A percentile compares a stretch with the other conserved stretches of the same genome.
These are phyloP conservation scores for Heracleum sosnowskyi DNA, from an alignment of 129 eudicot species.

Conservation along the genomic window DNA sequence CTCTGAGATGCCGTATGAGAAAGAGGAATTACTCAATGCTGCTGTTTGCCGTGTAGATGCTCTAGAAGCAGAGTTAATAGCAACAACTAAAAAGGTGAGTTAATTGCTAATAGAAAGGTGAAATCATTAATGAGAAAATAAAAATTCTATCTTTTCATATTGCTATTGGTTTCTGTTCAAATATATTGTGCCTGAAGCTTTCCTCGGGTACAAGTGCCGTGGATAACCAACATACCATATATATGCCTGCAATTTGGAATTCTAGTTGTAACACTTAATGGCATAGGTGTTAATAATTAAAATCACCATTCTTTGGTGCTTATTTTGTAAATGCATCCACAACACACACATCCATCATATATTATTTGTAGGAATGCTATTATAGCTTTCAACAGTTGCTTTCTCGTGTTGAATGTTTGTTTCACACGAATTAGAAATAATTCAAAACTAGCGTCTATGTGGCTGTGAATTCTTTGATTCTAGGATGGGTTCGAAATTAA, in stretches of 20 bases:
- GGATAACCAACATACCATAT: not conserved
- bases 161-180: not conserved
- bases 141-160: not conserved
- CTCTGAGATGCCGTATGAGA: too few relatives aligned
- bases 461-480: not conserved
- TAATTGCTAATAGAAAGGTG: conserved; percentile 94
- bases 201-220: not conserved
- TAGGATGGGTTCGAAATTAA: not conserved
- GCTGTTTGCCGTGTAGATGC: conserved; percentile 48
- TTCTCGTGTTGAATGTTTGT: too few relatives aligned
- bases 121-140: not conserved
- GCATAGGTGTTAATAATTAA: not conserved
- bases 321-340: not conserved
- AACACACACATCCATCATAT: not conserved
- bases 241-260: not conserved
- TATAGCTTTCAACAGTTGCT: not conserved
- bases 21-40: too few relatives aligned
- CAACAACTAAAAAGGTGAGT: conserved; percentile 97
- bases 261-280: not conserved
- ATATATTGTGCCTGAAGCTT: not conserved
- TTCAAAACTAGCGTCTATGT: not conserved
- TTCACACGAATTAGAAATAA: not conserved
- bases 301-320: not conserved
- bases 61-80: conserved; percentile 91
- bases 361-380: not conserved